Percentiles rank a stretch among this genome's conserved stretches.
phyloP scores from a whole-genome alignment of 257 asterid species.

The Gentiana dahurica region DNA sequence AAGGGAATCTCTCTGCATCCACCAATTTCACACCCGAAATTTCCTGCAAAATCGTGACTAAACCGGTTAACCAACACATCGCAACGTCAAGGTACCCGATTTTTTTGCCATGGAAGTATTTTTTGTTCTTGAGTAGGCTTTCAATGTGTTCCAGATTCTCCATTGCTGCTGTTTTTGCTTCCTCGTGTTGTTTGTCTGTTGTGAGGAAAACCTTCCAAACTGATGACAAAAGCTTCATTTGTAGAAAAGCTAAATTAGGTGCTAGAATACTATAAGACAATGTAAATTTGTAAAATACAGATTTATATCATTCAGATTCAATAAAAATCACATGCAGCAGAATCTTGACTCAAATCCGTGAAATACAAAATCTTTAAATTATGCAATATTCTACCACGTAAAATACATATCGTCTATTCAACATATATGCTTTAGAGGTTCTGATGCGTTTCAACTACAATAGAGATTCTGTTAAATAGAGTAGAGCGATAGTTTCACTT shows the following conservation, averaged over 20 bases:
- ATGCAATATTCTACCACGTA: too few relatives aligned
- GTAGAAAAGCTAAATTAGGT: background rate
- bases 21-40: slow-evolving; percentile 25
- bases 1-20: slow-evolving; percentile 28
- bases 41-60: slow-evolving; percentile 31
- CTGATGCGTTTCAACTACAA: too few relatives aligned
- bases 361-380: too few relatives aligned
- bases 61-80: slow-evolving; percentile 35
- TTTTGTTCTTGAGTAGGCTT: slow-evolving; percentile 35
- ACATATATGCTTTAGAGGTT: too few relatives aligned
- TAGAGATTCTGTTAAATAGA: too few relatives aligned
- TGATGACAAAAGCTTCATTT: slow-evolving; percentile 34
- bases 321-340: too few relatives aligned
- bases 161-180: slow-evolving; percentile 20
- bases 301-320: too few relatives aligned
- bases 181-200: slow-evolving; percentile 29
- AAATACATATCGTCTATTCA: too few relatives aligned
- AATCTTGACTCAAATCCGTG: too few relatives aligned
- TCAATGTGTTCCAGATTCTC: slow-evolving; percentile 29
- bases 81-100: slow-evolving; percentile 46
- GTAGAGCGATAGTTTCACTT: too few relatives aligned
- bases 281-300: too few relatives aligned
- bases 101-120: slow-evolving; percentile 37
- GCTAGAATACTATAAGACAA: too few relatives aligned
- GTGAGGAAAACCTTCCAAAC: slow-evolving; percentile 20